Percentiles rank a stretch among this genome's conserved stretches.
phyloP scores from a whole-genome alignment of 2,329 filamentous ascomycete species.

The Monosporascus ibericus region DNA sequence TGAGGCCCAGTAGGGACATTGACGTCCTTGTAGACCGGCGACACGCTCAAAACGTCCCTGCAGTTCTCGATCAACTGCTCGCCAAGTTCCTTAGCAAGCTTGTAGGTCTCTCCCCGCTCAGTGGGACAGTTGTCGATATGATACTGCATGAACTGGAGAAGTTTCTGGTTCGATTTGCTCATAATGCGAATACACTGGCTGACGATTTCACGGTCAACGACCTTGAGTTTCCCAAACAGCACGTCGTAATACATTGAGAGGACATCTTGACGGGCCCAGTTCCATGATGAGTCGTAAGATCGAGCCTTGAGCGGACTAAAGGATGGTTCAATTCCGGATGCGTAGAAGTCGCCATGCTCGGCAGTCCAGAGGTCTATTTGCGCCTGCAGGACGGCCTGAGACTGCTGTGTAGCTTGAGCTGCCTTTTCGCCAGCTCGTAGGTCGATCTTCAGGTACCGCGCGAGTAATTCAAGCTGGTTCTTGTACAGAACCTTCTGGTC shows the following conservation, averaged over 20 bases:
- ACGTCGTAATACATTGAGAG: slow-evolving; percentile 99
- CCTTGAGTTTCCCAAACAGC: slow-evolving; percentile 90
- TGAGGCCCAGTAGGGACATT: slow-evolving; percentile 84
- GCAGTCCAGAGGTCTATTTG: slow-evolving; percentile 92
- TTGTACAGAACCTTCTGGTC: slow-evolving; percentile 95
- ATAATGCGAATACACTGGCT: slow-evolving; percentile 98
- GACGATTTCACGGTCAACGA: slow-evolving; percentile 94
- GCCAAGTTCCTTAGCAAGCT: slow-evolving; percentile 92
- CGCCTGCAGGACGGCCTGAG: slow-evolving; percentile 79
- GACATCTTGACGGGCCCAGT: slow-evolving; percentile 96
- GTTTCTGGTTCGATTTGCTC: slow-evolving; percentile 94
- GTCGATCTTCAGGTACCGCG: slow-evolving; percentile 94
- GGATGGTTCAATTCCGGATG: slow-evolving; percentile 84
- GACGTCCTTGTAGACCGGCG: slow-evolving; percentile 95
- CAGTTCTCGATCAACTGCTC: slow-evolving; percentile 96
- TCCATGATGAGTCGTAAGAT: slow-evolving; percentile 97
- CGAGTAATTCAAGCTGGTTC: slow-evolving; percentile 92
- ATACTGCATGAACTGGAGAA: slow-evolving; percentile 99
- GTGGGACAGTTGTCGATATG: slow-evolving; percentile 98
- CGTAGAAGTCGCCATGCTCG: slow-evolving; percentile 96
- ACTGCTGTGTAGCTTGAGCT: slow-evolving; percentile 76
- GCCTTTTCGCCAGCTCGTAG: slow-evolving; percentile 95
- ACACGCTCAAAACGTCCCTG: slow-evolving; percentile 76
- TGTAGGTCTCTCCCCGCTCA: slow-evolving; percentile 93
- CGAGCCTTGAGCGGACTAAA: slow-evolving; percentile 93